Evolutionary conservation across 2,329 filamentous ascomycete genomes (phyloP).

Genomic region (Juglanconis oblonga): DNA sequence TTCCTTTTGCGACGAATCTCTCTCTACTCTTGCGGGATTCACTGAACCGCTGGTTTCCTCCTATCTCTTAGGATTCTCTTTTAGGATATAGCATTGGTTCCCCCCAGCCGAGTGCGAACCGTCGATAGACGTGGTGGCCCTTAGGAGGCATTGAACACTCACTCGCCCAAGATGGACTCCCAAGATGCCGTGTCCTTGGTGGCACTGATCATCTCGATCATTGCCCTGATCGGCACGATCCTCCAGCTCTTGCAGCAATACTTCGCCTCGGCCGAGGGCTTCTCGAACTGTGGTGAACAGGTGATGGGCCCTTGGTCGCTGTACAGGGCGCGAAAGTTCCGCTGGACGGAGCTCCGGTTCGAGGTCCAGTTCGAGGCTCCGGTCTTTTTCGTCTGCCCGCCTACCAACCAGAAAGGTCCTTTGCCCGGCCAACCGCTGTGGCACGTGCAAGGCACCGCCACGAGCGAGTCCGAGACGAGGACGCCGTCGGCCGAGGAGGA

Average conservation of each 20-base stretch:
- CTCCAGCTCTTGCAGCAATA: slow-evolving; percentile 51
- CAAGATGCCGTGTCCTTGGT: slow-evolving; percentile 40
- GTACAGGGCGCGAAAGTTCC: slow-evolving; percentile 38
- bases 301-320: slow-evolving; percentile 47
- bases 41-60: too few species aligned
- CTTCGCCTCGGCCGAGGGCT: slow-evolving; percentile 47
- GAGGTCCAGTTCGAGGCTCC: slow-evolving; percentile 48
- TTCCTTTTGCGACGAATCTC: neutral
- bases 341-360: slow-evolving; percentile 43
- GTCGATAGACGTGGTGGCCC: neutral
- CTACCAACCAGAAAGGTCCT: slow-evolving; percentile 36
- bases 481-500: slow-evolving; percentile 14
- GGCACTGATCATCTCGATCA: slow-evolving; percentile 45
- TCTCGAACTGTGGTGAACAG: slow-evolving; percentile 44
- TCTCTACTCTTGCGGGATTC: neutral
- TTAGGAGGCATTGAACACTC: neutral
- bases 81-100: neutral
- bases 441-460: slow-evolving; percentile 29
- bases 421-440: neutral
- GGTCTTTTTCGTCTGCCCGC: slow-evolving; percentile 47
- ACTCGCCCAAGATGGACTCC: neutral
- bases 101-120: neutral
- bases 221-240: slow-evolving; percentile 43
- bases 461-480: slow-evolving; percentile 34
- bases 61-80: neutral